Conservation (phyloP, 2,329 filamentous ascomycete genomes). For the Gnomoniopsis smithogilvyi region DNA sequence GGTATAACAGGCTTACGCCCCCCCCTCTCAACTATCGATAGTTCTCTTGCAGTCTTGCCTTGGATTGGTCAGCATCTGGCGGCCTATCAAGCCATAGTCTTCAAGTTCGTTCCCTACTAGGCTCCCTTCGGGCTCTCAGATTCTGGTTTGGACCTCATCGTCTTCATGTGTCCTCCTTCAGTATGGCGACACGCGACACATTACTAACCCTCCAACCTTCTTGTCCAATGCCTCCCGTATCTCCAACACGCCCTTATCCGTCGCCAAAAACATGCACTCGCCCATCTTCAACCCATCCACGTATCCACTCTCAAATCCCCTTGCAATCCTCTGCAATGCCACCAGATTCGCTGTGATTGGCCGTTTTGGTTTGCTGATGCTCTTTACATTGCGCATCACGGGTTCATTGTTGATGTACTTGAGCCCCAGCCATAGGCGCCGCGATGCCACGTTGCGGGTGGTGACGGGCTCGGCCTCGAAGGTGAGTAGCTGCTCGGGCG, state of each 20-base stretch:
- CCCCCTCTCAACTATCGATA: too few relatives aligned
- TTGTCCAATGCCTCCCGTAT: slow-evolving; percentile 76
- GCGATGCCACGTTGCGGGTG: slow-evolving; percentile 65
- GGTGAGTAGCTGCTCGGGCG: slow-evolving; percentile 41
- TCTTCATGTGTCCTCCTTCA: neutral
- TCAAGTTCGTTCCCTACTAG: neutral
- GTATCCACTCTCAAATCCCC: slow-evolving; percentile 67
- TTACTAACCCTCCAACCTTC: slow-evolving; percentile 74
- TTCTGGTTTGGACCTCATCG: neutral
- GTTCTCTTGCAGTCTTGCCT: too few relatives aligned
- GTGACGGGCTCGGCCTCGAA: slow-evolving; percentile 58
- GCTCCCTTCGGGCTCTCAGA: neutral
- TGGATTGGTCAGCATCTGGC: too few relatives aligned
- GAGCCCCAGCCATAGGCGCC: slow-evolving; percentile 82
- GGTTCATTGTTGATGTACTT: slow-evolving; percentile 87
- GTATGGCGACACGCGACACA: slow-evolving; percentile 61
- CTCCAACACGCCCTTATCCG: slow-evolving; percentile 76
- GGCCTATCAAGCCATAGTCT: too few relatives aligned
- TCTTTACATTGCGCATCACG: slow-evolving; percentile 64
- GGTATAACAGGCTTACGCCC: too few relatives aligned
- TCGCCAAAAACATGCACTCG: slow-evolving; percentile 78
- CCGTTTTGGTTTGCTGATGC: slow-evolving; percentile 73
- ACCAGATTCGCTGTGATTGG: slow-evolving; percentile 62
- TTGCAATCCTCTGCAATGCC: slow-evolving; percentile 62
- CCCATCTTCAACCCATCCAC: slow-evolving; percentile 74